Conservation (phyloP, 2,329 filamentous ascomycete genomes). For the Botryotinia narcissicola region DNA sequence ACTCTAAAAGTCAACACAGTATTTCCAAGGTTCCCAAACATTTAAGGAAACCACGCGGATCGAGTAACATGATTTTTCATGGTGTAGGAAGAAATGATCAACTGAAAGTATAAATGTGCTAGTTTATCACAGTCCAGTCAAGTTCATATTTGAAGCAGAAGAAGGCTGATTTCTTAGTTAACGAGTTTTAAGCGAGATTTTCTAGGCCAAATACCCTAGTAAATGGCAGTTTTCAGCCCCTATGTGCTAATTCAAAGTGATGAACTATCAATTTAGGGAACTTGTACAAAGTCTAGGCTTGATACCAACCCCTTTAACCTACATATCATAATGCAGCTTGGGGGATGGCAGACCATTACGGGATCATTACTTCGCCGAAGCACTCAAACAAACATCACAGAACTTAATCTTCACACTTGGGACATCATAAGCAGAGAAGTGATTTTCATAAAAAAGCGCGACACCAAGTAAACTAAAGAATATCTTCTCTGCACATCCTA, state of each 20-base stretch:
- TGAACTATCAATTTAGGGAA: not conserved
- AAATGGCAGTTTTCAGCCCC: not conserved
- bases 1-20: not conserved
- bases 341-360: not conserved
- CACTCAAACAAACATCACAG: not conserved
- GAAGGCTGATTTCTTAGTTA: not conserved
- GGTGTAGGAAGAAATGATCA: not conserved
- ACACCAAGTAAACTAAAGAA: not conserved
- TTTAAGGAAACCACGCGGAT: not conserved
- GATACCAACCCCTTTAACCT: not conserved
- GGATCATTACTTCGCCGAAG: too few relatives aligned
- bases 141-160: not conserved
- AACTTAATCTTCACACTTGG: not conserved
- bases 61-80: fast-evolving
- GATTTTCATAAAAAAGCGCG: not conserved
- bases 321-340: not conserved
- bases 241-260: not conserved
- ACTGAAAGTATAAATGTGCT: not conserved
- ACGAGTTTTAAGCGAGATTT: too few relatives aligned
- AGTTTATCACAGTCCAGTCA: not conserved
- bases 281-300: not conserved
- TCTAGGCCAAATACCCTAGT: not conserved
- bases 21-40: not conserved
- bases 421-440: not conserved
- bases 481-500: not conserved